phyloP scores from a whole-genome alignment of 148 eudicot genomes.

The Cornus kousa region DNA sequence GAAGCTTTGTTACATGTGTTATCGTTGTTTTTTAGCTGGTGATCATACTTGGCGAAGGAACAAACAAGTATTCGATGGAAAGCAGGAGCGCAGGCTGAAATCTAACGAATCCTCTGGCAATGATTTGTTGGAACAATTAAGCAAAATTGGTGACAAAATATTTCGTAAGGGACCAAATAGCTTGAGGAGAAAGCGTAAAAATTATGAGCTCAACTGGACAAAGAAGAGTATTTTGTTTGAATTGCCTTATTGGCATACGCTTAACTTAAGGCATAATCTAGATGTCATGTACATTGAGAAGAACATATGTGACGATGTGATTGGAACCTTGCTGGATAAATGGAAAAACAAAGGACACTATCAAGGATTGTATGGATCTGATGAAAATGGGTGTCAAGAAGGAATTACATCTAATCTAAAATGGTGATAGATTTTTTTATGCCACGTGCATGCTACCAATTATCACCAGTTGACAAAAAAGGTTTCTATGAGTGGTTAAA shows the following conservation, averaged over 20 bases:
- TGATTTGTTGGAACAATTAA: too few relatives aligned
- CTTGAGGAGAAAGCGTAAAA: too few relatives aligned
- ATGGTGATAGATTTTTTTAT: neutral
- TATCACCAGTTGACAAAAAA: neutral
- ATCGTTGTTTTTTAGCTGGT: too few relatives aligned
- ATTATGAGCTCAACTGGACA: constrained; percentile 5
- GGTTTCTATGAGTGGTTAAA: constrained; percentile 7
- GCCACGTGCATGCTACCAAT: constrained; percentile 6
- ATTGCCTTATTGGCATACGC: constrained; percentile 12
- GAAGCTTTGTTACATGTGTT: too few relatives aligned
- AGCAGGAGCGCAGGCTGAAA: too few relatives aligned
- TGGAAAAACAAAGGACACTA: constrained; percentile 21
- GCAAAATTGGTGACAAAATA: too few relatives aligned
- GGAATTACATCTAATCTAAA: constrained; percentile 3
- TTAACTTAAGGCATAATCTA: constrained; percentile 5
- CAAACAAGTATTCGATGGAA: too few relatives aligned
- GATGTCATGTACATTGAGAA: constrained; percentile 26
- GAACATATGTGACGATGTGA: constrained; percentile 16
- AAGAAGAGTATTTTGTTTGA: constrained; percentile 7
- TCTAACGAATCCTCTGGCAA: too few relatives aligned
- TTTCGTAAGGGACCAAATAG: too few relatives aligned
- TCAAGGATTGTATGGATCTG: constrained; percentile 12
- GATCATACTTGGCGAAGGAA: too few relatives aligned
- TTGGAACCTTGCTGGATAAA: constrained; percentile 13
- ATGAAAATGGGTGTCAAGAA: constrained; percentile 1